Base-by-base conservation (phyloP, 305 asterid genomes). In the Rubia peregrina region DNA sequence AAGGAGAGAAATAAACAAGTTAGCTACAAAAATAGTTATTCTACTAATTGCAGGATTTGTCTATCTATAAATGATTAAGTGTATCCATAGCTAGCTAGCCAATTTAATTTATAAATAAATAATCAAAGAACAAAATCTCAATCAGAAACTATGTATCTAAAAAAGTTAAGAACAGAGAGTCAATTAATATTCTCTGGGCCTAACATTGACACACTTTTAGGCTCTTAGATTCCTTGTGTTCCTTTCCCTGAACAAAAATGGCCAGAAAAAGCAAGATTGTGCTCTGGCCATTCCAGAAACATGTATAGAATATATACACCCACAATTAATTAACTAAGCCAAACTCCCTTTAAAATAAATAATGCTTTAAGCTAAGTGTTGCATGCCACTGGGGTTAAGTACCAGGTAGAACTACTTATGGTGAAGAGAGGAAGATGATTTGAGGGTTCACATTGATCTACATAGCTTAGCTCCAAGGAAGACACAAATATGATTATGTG, bases 161-260 rank as follows among this genome's bases (percentile, higher is more conserved):
- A 61, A 63, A 63, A 66, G 33, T 64, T 70, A 2, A 22, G 22
- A 41, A 57, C 66, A 21, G 19, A 6, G 24, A 11, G 67, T 43
- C 73, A 70, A 51, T 51, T 51, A 51, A 42, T 22, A 59, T 70
- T 70, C 67, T 65, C 65, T 72, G 66, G 76, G 71, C 71, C 56
- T 36, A 53, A 64, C 26, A 24, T 65, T 41, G 46, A 40, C 59
- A 53, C 9, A 62, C 67, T 73, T 71, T 61, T 70, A 70, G 43
- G 36, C 41, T 30, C 68, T 22, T 9, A 61, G 49, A 61, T 61
- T 71, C 76, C 46, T 64, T 59, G 1, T 2, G 48, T 64, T 62
- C 17, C 68, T 61, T 33, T 14, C 9, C 12, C 12, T 0, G 1
- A 42, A 22, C 22, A 19, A 33, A 36, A 46, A 51, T 36, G 41